Evolutionary conservation across 371 early-diverging fungal species (phyloP).

Genomic region (Coemansia sp.): DNA sequence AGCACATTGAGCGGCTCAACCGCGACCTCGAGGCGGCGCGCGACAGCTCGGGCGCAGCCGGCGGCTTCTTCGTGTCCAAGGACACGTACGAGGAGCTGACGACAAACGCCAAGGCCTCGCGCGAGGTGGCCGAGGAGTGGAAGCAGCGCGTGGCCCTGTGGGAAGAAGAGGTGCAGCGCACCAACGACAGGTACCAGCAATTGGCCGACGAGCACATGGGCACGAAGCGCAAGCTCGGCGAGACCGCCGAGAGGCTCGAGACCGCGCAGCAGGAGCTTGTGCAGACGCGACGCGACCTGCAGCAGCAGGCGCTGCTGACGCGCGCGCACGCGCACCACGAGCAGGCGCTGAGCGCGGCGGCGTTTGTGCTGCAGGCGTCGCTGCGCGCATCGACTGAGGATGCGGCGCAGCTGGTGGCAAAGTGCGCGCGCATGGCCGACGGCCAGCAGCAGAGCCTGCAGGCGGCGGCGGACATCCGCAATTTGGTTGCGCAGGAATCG

Average conservation of each 20-base stretch:
- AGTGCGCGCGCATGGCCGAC: constrained; percentile 12
- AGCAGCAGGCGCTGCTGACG: constrained; percentile 11
- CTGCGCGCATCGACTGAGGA: constrained; percentile 9
- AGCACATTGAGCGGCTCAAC: constrained; percentile 66
- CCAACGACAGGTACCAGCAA: background rate
- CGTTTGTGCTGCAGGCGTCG: constrained; percentile 10
- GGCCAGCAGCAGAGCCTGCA: constrained; percentile 19
- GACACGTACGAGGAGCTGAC: constrained; percentile 50
- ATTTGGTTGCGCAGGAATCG: background rate
- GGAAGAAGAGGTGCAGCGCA: constrained; percentile 34
- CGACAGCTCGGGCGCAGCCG: constrained; percentile 24
- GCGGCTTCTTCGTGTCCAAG: constrained; percentile 44
- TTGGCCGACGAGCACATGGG: constrained; percentile 1
- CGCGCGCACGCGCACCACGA: constrained; percentile 32
- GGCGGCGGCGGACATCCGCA: constrained; percentile 8
- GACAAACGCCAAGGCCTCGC: constrained; percentile 14
- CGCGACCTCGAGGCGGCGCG: constrained; percentile 56
- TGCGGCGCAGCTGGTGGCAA: constrained; percentile 8
- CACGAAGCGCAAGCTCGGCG: constrained; percentile 7
- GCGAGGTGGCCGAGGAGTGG: constrained; percentile 41
- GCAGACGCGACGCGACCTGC: background rate
- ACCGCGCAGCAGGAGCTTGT: background rate
- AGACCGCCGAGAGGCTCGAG: constrained; percentile 1
- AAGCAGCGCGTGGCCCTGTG: constrained; percentile 33
- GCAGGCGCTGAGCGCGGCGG: constrained; percentile 2